Conservation (phyloP, 192 early-diverging fungal species). For the Chytriomyces confervae region DNA sequence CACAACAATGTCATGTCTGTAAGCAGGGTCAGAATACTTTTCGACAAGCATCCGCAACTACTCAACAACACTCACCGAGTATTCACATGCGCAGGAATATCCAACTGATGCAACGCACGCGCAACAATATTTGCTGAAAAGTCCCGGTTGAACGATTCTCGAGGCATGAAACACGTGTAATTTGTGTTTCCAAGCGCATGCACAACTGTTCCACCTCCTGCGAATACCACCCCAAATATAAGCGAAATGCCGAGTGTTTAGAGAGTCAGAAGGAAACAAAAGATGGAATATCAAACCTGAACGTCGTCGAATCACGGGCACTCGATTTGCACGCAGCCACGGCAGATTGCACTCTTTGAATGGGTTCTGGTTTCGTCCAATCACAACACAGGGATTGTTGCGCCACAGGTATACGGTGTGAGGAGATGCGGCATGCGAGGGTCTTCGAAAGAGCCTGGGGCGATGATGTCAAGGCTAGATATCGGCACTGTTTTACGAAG, state of each 20-base stretch:
- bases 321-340: conserved; percentile 65
- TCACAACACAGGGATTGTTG: conserved; percentile 84
- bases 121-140: conserved; percentile 78
- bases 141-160: conserved; percentile 78
- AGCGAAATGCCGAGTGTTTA: no score
- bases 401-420: conserved; percentile 87
- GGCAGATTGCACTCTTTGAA: conserved; percentile 92
- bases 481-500: neutral
- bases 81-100: conserved; percentile 84
- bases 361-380: conserved; percentile 98
- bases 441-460: conserved; percentile 79
- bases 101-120: conserved; percentile 74
- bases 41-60: neutral
- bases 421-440: conserved; percentile 61
- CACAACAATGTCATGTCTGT: conserved; percentile 84
- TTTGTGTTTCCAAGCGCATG: conserved; percentile 96
- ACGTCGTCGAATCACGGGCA: conserved; percentile 85
- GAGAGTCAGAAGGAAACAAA: no score
- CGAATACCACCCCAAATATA: no score
- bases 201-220: conserved; percentile 89
- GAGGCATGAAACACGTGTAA: conserved; percentile 93
- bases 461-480: neutral
- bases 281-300: conserved; percentile 39
- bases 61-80: conserved; percentile 50
- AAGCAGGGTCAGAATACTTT: neutral